Conservation (phyloP, 202 grass and related monocot genomes). For the Panicum hallii region DNA sequence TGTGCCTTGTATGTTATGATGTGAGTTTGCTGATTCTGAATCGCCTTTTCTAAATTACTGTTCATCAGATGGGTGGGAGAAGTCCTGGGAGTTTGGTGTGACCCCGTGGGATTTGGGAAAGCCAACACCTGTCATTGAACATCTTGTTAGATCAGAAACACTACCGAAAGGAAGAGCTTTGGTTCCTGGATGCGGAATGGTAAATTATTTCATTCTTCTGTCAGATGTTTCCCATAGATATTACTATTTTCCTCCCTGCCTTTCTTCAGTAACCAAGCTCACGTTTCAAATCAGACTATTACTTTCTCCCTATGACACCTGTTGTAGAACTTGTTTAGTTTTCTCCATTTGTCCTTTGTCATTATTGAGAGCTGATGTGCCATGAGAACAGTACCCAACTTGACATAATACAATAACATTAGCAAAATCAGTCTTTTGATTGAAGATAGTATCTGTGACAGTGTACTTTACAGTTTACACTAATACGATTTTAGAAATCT, state of each 20-base stretch:
- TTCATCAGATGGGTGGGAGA: slow-evolving; percentile 79
- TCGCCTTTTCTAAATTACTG: background rate
- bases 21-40: background rate
- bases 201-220: slow-evolving; percentile 11
- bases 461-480: background rate
- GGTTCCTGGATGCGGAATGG: slow-evolving; percentile 86
- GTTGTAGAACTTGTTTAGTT: background rate
- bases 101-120: slow-evolving; percentile 89
- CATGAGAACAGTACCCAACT: slow-evolving; percentile 1
- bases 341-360: background rate
- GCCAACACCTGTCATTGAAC: slow-evolving; percentile 61
- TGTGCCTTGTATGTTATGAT: background rate
- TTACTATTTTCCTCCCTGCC: background rate
- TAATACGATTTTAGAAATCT: background rate
- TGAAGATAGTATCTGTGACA: background rate
- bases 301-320: background rate
- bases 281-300: background rate
- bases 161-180: slow-evolving; percentile 81
- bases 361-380: background rate
- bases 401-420: slow-evolving; percentile 13
- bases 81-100: slow-evolving; percentile 70
- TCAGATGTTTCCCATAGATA: background rate
- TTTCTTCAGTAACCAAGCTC: background rate
- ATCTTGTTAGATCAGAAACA: slow-evolving; percentile 66
- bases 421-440: background rate